Base-by-base conservation (phyloP, 495 filamentous ascomycete genomes). In the Daldinia grandis region DNA sequence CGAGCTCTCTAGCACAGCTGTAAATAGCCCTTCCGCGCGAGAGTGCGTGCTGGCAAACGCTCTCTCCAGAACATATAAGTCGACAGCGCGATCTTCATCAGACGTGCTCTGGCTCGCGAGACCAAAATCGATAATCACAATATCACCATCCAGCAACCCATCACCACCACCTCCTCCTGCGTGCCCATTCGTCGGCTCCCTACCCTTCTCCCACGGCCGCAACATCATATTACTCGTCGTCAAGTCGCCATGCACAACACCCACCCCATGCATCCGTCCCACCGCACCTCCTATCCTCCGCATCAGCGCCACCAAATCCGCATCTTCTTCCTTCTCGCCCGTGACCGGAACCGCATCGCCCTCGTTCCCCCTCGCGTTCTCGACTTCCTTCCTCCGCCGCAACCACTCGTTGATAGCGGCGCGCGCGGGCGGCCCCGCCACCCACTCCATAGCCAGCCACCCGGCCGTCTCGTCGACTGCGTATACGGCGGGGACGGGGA, bases 161-260 rank as follows among this genome's bases (percentile, higher is more conserved):
- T 51, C 74, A 9, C 42, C 74, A 15, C 47, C 73, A 6, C 38
- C 56, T 8, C 44, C 53, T 24, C 42, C 42, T 3, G 17, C 19
- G 4, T 62, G 54, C 17, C 67, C 74, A 24, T 63, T 68, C 62
- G 66, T 50, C 50, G 67, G 40, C 24, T 53, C 73, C 35, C 54
- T 21, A 19, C 47, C 54, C 69, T 62, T 51, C 25, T 73, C 75
- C 70, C 73, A 74, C 33, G 82, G 82, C 60, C 90, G 78, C 53
- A 99, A 78, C 89, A 99, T 98, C 79, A 99, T 82, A 81, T 99
- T 99, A 81, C 94, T 98, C 63, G 95, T 99, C 64, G 96, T 99
- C 82, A 99, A 81, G 81, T 99, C 95, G 49, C 95, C 95, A 83
- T 99, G 95, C 54, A 96, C 87, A 47, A 98, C 88, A 15, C 95